Evolutionary conservation across 2,329 filamentous ascomycete species (phyloP).

Genomic region (Aspergillus tamarii): DNA sequence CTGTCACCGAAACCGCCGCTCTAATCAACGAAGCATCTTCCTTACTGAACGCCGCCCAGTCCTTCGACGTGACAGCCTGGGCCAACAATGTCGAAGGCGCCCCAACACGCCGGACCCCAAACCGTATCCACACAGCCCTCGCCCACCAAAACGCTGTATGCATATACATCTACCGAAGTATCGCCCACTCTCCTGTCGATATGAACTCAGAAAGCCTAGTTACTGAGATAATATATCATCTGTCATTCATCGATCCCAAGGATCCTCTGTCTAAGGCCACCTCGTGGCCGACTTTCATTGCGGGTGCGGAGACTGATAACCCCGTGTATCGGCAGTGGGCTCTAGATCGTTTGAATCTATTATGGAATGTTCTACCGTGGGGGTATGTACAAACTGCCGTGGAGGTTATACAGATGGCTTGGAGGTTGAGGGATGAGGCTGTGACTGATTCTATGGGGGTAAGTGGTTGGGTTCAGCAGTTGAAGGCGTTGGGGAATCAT

Average conservation of each 20-base stretch:
- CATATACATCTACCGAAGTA: neutral
- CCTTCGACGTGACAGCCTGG: neutral
- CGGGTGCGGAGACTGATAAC: constrained; percentile 9
- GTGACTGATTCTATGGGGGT: neutral
- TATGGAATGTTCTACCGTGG: constrained; percentile 11
- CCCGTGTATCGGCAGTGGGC: neutral
- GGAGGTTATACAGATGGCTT: constrained; percentile 11
- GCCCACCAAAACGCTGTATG: neutral
- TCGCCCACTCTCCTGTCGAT: neutral
- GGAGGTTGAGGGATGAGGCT: constrained; percentile 4
- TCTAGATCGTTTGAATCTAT: neutral
- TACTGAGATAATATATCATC: neutral
- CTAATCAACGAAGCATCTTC: neutral
- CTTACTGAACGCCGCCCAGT: neutral
- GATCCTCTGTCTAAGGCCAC: constrained; percentile 14
- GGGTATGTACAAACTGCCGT: constrained; percentile 11
- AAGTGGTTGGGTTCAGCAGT: neutral
- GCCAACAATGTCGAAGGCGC: neutral
- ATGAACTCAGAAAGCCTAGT: neutral
- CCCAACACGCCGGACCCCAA: neutral
- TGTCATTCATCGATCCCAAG: neutral
- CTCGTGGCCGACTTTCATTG: constrained; percentile 14
- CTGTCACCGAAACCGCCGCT: neutral
- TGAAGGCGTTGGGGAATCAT: neutral
- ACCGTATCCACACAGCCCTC: neutral